A percentile compares a stretch with the other conserved stretches of the same genome.
Conservation (phyloP, 495 filamentous ascomycete genomes). For the Aspergillus indologenus region DNA sequence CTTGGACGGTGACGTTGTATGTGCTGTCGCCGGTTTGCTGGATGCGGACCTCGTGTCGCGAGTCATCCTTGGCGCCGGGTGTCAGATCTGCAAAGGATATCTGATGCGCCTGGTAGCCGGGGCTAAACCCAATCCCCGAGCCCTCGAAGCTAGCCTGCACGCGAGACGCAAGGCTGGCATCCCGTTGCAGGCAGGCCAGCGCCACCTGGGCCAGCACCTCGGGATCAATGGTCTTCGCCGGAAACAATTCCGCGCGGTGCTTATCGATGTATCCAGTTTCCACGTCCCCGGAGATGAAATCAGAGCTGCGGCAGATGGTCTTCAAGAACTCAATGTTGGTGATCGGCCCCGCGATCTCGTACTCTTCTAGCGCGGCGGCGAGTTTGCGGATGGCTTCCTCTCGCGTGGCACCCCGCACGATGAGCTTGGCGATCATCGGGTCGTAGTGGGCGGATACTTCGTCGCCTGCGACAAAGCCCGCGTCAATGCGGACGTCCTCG, state of each 20-base stretch:
- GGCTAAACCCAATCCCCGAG: slow-evolving; percentile 50
- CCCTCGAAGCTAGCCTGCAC: slow-evolving; percentile 26
- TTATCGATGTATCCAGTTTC: slow-evolving; percentile 97
- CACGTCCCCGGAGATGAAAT: slow-evolving; percentile 82
- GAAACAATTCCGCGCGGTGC: slow-evolving; percentile 71
- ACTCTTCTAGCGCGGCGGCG: slow-evolving; percentile 75
- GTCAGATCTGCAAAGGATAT: slow-evolving; percentile 51
- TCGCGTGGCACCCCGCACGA: slow-evolving; percentile 77
- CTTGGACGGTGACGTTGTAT: slow-evolving; percentile 65
- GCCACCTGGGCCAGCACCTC: slow-evolving; percentile 83
- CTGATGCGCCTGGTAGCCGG: slow-evolving; percentile 49
- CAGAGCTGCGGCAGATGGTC: slow-evolving; percentile 70
- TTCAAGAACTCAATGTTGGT: slow-evolving; percentile 99
- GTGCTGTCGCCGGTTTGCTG: slow-evolving; percentile 58
- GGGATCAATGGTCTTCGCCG: slow-evolving; percentile 46
- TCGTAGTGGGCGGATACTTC: slow-evolving; percentile 95
- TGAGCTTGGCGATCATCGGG: slow-evolving; percentile 98
- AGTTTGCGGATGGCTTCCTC: slow-evolving; percentile 82
- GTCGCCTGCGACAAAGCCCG: slow-evolving; percentile 87
- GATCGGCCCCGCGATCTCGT: slow-evolving; percentile 86
- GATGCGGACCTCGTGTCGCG: slow-evolving; percentile 62
- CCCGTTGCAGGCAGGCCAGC: slow-evolving; percentile 59
- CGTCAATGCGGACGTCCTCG: slow-evolving; percentile 81
- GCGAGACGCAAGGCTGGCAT: slow-evolving; percentile 19
- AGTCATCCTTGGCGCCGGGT: slow-evolving; percentile 21